Evolutionary conservation across 352 stramenopile genomes (phyloP), one percentile per base, ranked within the genome.

Genomic region (Globisporangium cystogenes): DNA sequence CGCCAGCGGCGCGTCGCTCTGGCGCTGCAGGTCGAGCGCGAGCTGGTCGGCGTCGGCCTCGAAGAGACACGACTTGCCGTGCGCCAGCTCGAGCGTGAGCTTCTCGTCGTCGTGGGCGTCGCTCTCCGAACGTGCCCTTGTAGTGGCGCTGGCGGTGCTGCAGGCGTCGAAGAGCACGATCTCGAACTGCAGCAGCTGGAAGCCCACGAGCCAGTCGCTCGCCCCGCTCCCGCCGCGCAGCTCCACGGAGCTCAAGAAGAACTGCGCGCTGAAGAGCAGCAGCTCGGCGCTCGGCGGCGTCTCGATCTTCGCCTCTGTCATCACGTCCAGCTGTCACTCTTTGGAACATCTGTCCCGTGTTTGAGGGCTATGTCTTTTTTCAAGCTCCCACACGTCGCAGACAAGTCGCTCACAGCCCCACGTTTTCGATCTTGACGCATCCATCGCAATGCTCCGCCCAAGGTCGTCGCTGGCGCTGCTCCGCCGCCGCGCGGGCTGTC

Each of bases 1-100:
- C 39, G 57, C 67, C 4, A 78, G 50, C 7, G 69, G 57, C 7
- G 64, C 52, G 14, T 68, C 64, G 0, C 20, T 31, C 1, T 76
- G 51, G 4, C 43, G 53, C 27, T 65, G 54, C 39, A 82, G 49
- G 15, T 80, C 67, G 24, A 35, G 26, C 3, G 36, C 50, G 14
- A 82, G 44, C 7, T 59, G 36, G 1, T 61, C 48, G 5, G 70
- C 55, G 8, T 67, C 51, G 11, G 65, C 60, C 53, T 81, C 59
- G 44, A 83, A 83, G 20, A 83, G 62, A 68, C 72, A 82, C 16
- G 72, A 75, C 44, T 79, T 79, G 52, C 69, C 72, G 16, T 77
- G 62, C 24, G 58, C 35, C 7, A 72, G 48, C 26, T 39, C 51
- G 24, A 59, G 65, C n/a, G n/a, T n/a, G n/a, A n/a, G n/a, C n/a